A percentile compares a stretch with the other conserved stretches of the same genome.
Evolutionary conservation across 805 yeast species (phyloP).

Genomic region (Pichia deserticola): DNA sequence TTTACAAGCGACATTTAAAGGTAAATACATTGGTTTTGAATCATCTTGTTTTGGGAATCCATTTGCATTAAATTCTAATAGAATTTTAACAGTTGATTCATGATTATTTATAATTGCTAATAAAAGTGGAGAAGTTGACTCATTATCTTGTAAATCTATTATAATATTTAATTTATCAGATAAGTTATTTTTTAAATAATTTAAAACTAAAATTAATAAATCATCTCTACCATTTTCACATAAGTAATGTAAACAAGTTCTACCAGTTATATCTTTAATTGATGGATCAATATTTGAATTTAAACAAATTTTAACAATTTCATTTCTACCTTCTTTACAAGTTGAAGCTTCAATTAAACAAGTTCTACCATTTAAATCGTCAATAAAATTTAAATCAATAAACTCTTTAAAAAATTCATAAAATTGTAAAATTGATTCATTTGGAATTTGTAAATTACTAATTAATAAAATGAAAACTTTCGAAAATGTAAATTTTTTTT

Average conservation of each 20-base stretch:
- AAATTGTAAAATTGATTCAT: constrained; percentile 45
- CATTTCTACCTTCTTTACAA: constrained; percentile 21
- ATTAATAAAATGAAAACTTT: constrained; percentile 68
- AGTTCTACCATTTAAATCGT: constrained; percentile 67
- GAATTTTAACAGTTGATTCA: constrained; percentile 42
- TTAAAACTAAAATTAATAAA: constrained; percentile 30
- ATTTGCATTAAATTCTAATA: constrained; percentile 43
- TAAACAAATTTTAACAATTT: constrained; percentile 23
- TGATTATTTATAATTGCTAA: constrained; percentile 69
- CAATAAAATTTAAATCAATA: constrained; percentile 57
- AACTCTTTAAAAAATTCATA: constrained; percentile 41
- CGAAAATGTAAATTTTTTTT: constrained; percentile 45
- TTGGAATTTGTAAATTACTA: constrained; percentile 56
- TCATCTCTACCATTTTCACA: constrained; percentile 49
- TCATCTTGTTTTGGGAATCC: constrained; percentile 42
- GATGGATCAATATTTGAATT: constrained; percentile 21
- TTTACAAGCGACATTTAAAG: constrained; percentile 83
- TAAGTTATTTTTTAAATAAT: constrained; percentile 2
- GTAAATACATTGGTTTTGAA: constrained; percentile 56
- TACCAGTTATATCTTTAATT: constrained; percentile 58
- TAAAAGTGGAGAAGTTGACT: constrained; percentile 74
- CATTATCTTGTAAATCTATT: constrained; percentile 54
- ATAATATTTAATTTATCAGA: not conserved
- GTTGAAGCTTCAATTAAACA: constrained; percentile 63
- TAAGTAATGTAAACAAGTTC: constrained; percentile 84